phyloP scores from a whole-genome alignment of 1,284 basidiomycete species.

The Cryptococcus deneoformans region DNA sequence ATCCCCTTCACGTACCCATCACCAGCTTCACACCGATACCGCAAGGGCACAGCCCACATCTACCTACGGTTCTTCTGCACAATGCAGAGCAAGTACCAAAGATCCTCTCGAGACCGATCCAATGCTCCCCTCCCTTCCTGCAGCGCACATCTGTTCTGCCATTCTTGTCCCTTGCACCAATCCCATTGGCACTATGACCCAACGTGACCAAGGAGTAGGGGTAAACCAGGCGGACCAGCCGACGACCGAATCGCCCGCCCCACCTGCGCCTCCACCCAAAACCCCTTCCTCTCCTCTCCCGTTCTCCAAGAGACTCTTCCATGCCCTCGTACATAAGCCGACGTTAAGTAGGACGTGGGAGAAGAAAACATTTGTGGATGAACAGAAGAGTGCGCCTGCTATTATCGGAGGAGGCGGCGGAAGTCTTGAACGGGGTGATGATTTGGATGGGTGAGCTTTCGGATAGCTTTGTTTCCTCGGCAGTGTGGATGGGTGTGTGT shows the following conservation, averaged over 20 bases:
- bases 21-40: no score
- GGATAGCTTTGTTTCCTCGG: background rate
- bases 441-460: background rate
- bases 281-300: background rate
- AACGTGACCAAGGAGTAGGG: no score
- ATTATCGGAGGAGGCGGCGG: background rate
- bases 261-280: background rate
- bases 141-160: background rate
- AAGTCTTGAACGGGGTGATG: background rate
- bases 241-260: background rate
- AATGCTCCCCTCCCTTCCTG: background rate
- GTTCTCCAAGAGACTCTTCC: conserved; percentile 9
- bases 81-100: background rate
- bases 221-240: background rate
- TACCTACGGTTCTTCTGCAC: no score
- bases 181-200: no score
- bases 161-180: no score
- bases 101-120: conserved; percentile 3
- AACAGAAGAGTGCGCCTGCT: conserved; percentile 3
- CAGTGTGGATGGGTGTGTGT: background rate
- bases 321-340: conserved; percentile 12
- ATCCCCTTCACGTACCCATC: no score
- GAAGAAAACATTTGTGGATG: conserved; percentile 16
- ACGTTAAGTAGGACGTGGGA: conserved; percentile 23
- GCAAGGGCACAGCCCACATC: no score